These are phyloP conservation scores for Hyphodiscus sp. DNA, from an alignment of 2,329 filamentous ascomycete genomes.

Conservation along the genomic window DNA sequence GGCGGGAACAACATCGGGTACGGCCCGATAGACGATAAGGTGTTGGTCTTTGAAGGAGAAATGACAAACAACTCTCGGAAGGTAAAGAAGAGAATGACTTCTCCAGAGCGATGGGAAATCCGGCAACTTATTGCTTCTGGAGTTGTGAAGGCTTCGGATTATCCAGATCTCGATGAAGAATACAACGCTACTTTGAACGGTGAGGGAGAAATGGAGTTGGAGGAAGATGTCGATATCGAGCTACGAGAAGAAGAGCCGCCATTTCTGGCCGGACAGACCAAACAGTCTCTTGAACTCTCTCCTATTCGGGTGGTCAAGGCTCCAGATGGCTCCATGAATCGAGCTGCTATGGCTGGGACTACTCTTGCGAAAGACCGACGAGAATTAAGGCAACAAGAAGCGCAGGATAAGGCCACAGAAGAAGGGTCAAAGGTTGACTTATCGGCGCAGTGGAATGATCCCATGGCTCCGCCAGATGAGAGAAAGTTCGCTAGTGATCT, in stretches of 20 bases:
- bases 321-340: constrained; percentile 94
- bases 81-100: constrained; percentile 89
- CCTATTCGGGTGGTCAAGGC: constrained; percentile 96
- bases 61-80: constrained; percentile 49
- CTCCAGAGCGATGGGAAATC: constrained; percentile 96
- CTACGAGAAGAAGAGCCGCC: constrained; percentile 94
- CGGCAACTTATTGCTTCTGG: constrained; percentile 93
- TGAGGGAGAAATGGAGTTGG: constrained; percentile 81
- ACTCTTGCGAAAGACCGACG: constrained; percentile 82
- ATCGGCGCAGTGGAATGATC: constrained; percentile 90
- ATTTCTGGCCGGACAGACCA: constrained; percentile 92
- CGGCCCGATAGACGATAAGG: constrained; percentile 40
- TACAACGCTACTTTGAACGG: constrained; percentile 83
- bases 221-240: constrained; percentile 96
- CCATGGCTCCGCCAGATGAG: constrained; percentile 82
- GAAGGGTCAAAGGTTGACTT: constrained; percentile 74
- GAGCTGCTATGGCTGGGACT: constrained; percentile 91
- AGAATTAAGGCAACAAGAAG: constrained; percentile 83
- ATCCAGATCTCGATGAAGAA: constrained; percentile 90
- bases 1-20: constrained; percentile 60
- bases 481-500: constrained; percentile 86
- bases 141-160: constrained; percentile 85
- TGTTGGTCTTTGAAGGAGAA: constrained; percentile 53
- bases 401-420: constrained; percentile 68
- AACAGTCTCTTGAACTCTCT: constrained; percentile 88